Evolutionary conservation across 2,329 filamentous ascomycete genomes (phyloP).

Genomic region (Byssochlamys sp.): DNA sequence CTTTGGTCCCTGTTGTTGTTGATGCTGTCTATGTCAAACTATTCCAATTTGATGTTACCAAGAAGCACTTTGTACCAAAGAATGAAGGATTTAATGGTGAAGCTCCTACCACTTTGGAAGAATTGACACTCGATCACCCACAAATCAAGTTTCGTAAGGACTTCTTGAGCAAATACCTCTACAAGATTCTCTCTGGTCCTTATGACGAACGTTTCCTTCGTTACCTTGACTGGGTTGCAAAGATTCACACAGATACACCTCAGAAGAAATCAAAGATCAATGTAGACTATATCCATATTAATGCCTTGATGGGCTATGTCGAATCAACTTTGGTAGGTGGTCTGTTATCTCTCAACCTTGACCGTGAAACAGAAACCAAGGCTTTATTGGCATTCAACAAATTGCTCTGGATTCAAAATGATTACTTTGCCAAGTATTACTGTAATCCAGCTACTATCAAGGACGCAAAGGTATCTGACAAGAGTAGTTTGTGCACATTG

Average conservation of each 20-base stretch:
- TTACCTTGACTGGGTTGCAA: constrained; percentile 20
- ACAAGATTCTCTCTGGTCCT: constrained; percentile 17
- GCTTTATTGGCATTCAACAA: constrained; percentile 20
- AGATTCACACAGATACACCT: constrained; percentile 19
- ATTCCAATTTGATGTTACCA: constrained; percentile 21
- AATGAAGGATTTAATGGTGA: constrained; percentile 6
- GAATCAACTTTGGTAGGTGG: constrained; percentile 18
- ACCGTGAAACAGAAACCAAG: constrained; percentile 14
- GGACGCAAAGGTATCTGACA: too few relatives aligned
- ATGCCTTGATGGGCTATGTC: constrained; percentile 17
- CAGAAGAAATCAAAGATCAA: constrained; percentile 15
- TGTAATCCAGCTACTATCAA: too few relatives aligned
- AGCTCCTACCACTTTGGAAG: constrained; percentile 4
- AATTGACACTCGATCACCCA: constrained; percentile 15
- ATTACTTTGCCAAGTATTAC: constrained; percentile 21
- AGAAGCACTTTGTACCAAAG: constrained; percentile 17
- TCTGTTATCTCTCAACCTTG: constrained; percentile 17
- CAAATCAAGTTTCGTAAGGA: constrained; percentile 21
- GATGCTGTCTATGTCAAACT: constrained; percentile 21
- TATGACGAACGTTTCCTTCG: constrained; percentile 18
- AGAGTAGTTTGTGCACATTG: too few relatives aligned
- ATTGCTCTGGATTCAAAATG: constrained; percentile 23
- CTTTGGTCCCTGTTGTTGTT: constrained; percentile 16
- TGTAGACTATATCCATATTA: constrained; percentile 20
- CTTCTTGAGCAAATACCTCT: constrained; percentile 19